phyloP scores from a whole-genome alignment of 2,329 filamentous ascomycete species.

The Neonectria magnoliae region DNA sequence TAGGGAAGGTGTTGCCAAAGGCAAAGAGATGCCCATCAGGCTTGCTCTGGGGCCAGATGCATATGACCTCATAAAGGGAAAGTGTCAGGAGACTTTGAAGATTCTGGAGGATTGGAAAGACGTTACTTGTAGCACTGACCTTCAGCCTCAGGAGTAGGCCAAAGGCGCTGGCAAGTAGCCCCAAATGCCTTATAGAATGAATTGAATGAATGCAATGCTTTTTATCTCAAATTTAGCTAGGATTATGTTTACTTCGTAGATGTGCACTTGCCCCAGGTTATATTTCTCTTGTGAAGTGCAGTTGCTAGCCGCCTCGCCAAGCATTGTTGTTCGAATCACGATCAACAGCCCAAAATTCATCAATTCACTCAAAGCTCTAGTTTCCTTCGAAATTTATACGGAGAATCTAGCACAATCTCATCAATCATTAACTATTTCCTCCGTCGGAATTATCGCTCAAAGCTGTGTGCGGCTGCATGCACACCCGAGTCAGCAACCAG shows the following conservation, averaged over 20 bases:
- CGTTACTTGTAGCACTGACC: not conserved
- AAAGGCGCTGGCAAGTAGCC: no score
- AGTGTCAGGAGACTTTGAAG: not conserved
- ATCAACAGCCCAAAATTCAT: no score
- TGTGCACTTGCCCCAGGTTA: no score
- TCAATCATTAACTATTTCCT: rapidly evolving
- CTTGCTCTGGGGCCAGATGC: not conserved
- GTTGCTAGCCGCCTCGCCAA: no score
- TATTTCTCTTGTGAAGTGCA: no score
- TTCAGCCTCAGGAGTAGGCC: no score
- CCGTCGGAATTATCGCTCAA: not conserved
- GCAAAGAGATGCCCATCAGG: not conserved
- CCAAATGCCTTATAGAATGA: not conserved
- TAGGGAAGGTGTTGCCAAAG: not conserved
- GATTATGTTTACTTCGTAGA: no score
- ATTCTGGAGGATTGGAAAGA: not conserved
- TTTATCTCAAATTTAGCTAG: no score
- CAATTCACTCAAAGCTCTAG: no score
- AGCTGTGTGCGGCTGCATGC: not conserved
- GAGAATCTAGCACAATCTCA: not conserved
- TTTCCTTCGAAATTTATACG: not conserved
- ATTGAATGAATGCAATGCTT: no score
- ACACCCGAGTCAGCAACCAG: not conserved
- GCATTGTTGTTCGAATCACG: no score
- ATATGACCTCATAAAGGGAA: not conserved